Percentiles rank a stretch among this genome's conserved stretches.
phyloP scores from a whole-genome alignment of 371 early-diverging fungal genomes.

The Apophysomyces variabilis region DNA sequence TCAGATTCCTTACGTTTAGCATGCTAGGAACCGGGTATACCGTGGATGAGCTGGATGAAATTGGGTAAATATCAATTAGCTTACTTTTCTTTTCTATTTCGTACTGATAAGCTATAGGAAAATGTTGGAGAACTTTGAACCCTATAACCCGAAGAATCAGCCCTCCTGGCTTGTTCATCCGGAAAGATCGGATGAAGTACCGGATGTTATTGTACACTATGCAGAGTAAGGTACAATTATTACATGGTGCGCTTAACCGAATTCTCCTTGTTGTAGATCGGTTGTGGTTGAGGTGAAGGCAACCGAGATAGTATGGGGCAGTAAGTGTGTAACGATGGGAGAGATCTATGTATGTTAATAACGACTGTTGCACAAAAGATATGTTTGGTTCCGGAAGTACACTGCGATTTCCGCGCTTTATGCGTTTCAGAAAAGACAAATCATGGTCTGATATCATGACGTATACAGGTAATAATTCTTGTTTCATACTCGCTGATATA shows the following conservation, averaged over 20 bases:
- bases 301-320: slow-evolving; percentile 57
- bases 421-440: slow-evolving; percentile 70
- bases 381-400: slow-evolving; percentile 66
- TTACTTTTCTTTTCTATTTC: too few relatives aligned
- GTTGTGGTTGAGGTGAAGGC: slow-evolving; percentile 74
- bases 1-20: slow-evolving; percentile 63
- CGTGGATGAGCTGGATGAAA: slow-evolving; percentile 52
- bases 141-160: slow-evolving; percentile 47
- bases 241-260: not conserved
- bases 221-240: slow-evolving; percentile 38
- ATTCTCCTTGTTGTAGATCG: slow-evolving; percentile 35
- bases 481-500: not conserved
- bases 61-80: slow-evolving; percentile 32
- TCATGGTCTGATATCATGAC: slow-evolving; percentile 62
- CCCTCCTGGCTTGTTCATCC: slow-evolving; percentile 68
- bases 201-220: slow-evolving; percentile 67
- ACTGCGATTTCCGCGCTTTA: slow-evolving; percentile 78
- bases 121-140: slow-evolving; percentile 19
- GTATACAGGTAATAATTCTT: slow-evolving; percentile 29
- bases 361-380: slow-evolving; percentile 17
- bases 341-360: not conserved
- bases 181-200: slow-evolving; percentile 60
- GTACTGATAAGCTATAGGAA: slow-evolving; percentile 13
- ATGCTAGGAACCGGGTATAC: slow-evolving; percentile 76
- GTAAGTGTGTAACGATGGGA: slow-evolving; percentile 18